These are phyloP conservation scores for Ogataea methylovora DNA, from an alignment of 805 yeast genomes.

Conservation along the genomic window DNA sequence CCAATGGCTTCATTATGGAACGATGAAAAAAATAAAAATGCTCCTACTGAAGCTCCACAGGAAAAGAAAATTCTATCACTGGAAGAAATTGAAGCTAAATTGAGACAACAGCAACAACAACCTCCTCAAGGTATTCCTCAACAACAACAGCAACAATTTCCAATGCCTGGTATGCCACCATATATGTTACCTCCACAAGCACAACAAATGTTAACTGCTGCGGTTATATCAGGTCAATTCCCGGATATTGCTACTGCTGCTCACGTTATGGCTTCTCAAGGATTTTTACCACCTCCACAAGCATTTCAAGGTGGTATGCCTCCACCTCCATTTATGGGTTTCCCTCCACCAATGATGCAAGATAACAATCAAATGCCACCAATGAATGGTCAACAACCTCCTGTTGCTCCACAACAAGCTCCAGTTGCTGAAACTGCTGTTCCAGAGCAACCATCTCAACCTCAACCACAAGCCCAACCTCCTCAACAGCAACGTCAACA, in stretches of 20 bases:
- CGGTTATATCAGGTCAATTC: conserved; percentile 26
- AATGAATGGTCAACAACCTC: conserved; percentile 16
- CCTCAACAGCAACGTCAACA: conserved; percentile 17
- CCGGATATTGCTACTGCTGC: conserved; percentile 24
- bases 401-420: conserved; percentile 11
- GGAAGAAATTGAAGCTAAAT: conserved; percentile 80
- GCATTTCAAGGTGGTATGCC: conserved; percentile 14
- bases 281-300: background rate
- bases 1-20: conserved; percentile 75
- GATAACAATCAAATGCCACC: conserved; percentile 9
- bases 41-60: conserved; percentile 10
- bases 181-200: conserved; percentile 23
- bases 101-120: conserved; percentile 30
- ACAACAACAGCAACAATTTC: conserved; percentile 13
- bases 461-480: conserved; percentile 6
- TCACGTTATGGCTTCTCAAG: conserved; percentile 22
- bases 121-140: conserved; percentile 16
- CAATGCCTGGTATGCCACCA: conserved; percentile 15
- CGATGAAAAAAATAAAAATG: conserved; percentile 9
- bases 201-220: conserved; percentile 22
- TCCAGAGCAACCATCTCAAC: conserved; percentile 5
- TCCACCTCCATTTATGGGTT: conserved; percentile 12
- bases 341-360: conserved; percentile 4
- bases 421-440: too few species aligned
- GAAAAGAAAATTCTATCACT: conserved; percentile 53